phyloP scores from a whole-genome alignment of 148 eudicot genomes.

The Drosera capensis region DNA sequence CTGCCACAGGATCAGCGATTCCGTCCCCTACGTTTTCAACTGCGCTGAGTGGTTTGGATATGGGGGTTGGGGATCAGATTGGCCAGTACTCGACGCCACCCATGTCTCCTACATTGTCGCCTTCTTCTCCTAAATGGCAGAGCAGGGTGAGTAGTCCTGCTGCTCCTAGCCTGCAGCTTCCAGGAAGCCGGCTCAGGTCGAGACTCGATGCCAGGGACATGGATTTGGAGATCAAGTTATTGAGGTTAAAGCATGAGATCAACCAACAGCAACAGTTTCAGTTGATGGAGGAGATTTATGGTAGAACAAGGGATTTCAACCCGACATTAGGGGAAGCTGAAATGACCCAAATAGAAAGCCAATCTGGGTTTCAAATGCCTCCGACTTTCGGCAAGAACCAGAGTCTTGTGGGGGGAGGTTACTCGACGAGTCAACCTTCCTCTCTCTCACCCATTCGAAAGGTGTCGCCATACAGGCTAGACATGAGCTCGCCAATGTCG shows the following conservation, averaged over 20 bases:
- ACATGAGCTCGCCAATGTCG: constrained; percentile 21
- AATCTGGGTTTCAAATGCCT: constrained; percentile 13
- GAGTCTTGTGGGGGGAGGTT: constrained; percentile 32
- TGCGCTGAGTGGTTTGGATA: constrained; percentile 13
- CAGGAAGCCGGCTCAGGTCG: constrained; percentile 71
- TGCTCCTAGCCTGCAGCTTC: constrained; percentile 56
- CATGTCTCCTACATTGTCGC: constrained; percentile 42
- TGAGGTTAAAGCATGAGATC: constrained; percentile 27
- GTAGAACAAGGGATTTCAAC: constrained; percentile 22
- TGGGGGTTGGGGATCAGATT: constrained; percentile 4
- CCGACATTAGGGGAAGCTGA: constrained; percentile 11
- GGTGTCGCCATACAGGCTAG: constrained; percentile 32
- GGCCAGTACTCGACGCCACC: constrained; percentile 39
- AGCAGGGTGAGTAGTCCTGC: constrained; percentile 26
- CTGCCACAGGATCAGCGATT: constrained; percentile 79
- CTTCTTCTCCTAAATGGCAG: constrained; percentile 62
- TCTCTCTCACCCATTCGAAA: constrained; percentile 18
- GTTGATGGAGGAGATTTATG: constrained; percentile 24
- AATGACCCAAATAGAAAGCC: constrained; percentile 13
- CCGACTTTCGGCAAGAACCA: too few relatives aligned
- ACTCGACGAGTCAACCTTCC: constrained; percentile 12
- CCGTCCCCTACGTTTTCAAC: constrained; percentile 37
- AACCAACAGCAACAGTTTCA: constrained; percentile 39
- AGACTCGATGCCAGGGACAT: constrained; percentile 64
- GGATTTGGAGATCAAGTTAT: constrained; percentile 46